Evolutionary conservation across 2,329 filamentous ascomycete species (phyloP), one percentile per base, ranked within the genome.

Genomic region (Botrytis sinoallii): DNA sequence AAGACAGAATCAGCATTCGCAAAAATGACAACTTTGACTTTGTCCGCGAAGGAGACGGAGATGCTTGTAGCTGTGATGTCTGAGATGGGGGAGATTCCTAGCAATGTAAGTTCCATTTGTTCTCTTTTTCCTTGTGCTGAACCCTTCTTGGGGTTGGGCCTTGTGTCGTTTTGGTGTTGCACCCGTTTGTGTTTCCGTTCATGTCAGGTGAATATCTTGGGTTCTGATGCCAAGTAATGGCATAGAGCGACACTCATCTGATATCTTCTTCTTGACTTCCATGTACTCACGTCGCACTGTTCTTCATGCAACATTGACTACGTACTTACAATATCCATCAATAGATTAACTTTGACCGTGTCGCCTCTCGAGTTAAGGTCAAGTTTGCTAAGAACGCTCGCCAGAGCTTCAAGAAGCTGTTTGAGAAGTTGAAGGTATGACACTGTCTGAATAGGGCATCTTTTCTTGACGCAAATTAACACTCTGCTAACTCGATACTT

Each of bases 361-460:
- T 86, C 59, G 84, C 84, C 7, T 14, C 60, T 3, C 76, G 79
- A 20, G 75, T 84, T 22, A 80, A 80, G 5, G 81, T 85, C 71
- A 84, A 84, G 74, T 82, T 84, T 67, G 82, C 79, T 69, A 84
- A 83, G 67, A 84, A 83, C 73, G 84, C 84, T 74, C 70, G 73
- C 2, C 3, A 70, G 4, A 48, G 75, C 16, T 74, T 74, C 46
- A 79, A 78, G 61, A 76, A 75, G 4, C 29, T 79, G 3, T 77
- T 75, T n/a, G 74, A 76, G 3, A 79, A 77, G 74, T 59, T 79
- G 3, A 75, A 74, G 60, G 70, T 65, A 60, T 57, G 25, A 25
- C 16, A 4, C 18, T 42, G 10, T 42, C 35, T 29, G 25, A 9
- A 57, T 14, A 20, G 4, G 1, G 1, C n/a, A 2, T 9, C 18